Conservation (phyloP, 345 rosid genomes). For the Nasturtium officinale region DNA sequence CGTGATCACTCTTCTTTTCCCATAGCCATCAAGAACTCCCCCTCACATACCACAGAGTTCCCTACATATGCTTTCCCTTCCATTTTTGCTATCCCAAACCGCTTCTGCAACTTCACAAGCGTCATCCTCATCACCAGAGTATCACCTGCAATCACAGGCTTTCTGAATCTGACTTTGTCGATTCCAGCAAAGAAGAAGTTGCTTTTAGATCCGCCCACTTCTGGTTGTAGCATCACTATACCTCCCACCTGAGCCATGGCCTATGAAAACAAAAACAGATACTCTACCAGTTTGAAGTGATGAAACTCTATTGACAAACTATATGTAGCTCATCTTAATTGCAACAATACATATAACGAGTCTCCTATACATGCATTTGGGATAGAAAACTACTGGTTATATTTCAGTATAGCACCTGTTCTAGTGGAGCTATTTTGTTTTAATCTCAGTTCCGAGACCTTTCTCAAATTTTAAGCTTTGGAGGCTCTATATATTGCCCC, state of each 20-base stretch:
- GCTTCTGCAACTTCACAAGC: constrained; percentile 76
- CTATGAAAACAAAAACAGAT: constrained; percentile 45
- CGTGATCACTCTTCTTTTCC: constrained; percentile 52
- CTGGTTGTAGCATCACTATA: constrained; percentile 88
- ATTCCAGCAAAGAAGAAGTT: constrained; percentile 92
- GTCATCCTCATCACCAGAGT: constrained; percentile 98
- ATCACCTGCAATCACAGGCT: constrained; percentile 97
- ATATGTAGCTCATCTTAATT: neutral
- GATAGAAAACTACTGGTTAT: neutral
- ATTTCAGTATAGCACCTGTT: neutral
- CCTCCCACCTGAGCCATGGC: constrained; percentile 99
- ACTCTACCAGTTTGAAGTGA: neutral
- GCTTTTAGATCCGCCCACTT: constrained; percentile 76
- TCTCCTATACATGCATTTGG: neutral
- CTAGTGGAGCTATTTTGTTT: neutral
- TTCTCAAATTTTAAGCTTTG: neutral
- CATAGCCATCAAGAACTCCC: constrained; percentile 91
- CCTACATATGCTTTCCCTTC: constrained; percentile 97
- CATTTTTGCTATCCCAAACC: constrained; percentile 95
- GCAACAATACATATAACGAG: neutral
- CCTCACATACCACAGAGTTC: constrained; percentile 78
- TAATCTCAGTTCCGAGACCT: neutral
- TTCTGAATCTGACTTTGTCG: constrained; percentile 91
- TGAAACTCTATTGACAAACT: constrained; percentile 5
- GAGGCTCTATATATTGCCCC: neutral